Evolutionary conservation across 495 filamentous ascomycete species (phyloP).

Genomic region (Friedmanniomyces endolithicus): DNA sequence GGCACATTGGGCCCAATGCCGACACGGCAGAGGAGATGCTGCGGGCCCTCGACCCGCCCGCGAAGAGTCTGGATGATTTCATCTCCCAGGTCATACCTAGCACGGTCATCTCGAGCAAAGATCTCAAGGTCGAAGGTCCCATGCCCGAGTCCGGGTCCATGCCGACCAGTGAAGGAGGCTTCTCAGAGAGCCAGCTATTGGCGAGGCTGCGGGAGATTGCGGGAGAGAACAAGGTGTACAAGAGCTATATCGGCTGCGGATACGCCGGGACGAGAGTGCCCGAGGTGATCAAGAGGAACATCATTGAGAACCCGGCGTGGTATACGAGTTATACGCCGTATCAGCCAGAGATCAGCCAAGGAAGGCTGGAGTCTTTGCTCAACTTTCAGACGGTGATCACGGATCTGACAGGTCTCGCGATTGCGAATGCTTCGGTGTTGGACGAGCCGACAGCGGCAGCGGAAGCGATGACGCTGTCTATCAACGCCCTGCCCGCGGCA

Average conservation of each 20-base stretch:
- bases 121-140: slow-evolving; percentile 40
- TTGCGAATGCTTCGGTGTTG: slow-evolving; percentile 87
- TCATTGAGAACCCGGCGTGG: slow-evolving; percentile 90
- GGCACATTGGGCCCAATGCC: slow-evolving; percentile 89
- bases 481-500: slow-evolving; percentile 58
- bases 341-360: slow-evolving; percentile 96
- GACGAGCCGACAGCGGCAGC: slow-evolving; percentile 92
- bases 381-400: slow-evolving; percentile 95
- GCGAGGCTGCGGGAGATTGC: slow-evolving; percentile 52
- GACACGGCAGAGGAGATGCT: slow-evolving; percentile 68
- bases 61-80: slow-evolving; percentile 67
- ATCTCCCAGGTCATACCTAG: slow-evolving; percentile 73
- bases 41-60: slow-evolving; percentile 62
- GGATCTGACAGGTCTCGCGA: slow-evolving; percentile 77
- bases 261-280: slow-evolving; percentile 81
- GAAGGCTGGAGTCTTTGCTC: slow-evolving; percentile 62
- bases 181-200: slow-evolving; percentile 58
- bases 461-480: slow-evolving; percentile 92
- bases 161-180: slow-evolving; percentile 30
- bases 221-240: slow-evolving; percentile 46
- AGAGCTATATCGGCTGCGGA: slow-evolving; percentile 72
- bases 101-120: slow-evolving; percentile 62
- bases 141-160: slow-evolving; percentile 11
- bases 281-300: slow-evolving; percentile 86
- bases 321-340: slow-evolving; percentile 99